Evolutionary conservation across 2,329 filamentous ascomycete species (phyloP).

Genomic region (Aspergillus novoparasiticus): DNA sequence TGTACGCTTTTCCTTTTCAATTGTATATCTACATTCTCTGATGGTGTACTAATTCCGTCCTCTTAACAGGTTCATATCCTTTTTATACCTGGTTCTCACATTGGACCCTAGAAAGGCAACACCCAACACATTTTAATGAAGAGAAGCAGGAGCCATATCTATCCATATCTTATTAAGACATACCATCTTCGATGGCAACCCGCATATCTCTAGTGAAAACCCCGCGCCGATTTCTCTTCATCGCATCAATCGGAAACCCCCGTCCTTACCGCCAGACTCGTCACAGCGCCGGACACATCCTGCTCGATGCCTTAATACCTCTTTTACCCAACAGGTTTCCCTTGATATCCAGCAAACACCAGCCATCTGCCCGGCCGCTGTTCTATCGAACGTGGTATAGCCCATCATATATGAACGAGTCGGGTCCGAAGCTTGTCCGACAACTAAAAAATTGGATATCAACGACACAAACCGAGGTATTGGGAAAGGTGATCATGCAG

Average conservation of each 20-base stretch:
- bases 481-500: slow-evolving; percentile 10
- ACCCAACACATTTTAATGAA: neutral
- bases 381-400: slow-evolving; percentile 63
- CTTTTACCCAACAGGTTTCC: slow-evolving; percentile 51
- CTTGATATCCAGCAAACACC: slow-evolving; percentile 42
- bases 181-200: neutral
- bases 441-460: slow-evolving; percentile 58
- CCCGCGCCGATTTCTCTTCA: slow-evolving; percentile 58
- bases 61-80: neutral
- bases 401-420: slow-evolving; percentile 80
- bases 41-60: too few relatives aligned
- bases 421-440: slow-evolving; percentile 68
- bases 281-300: slow-evolving; percentile 83
- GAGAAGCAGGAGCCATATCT: slow-evolving; percentile 18
- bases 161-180: slow-evolving; percentile 28
- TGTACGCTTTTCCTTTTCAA: too few relatives aligned
- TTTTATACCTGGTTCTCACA: neutral
- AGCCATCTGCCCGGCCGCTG: slow-evolving; percentile 56
- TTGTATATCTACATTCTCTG: too few relatives aligned
- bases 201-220: slow-evolving; percentile 12
- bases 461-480: slow-evolving; percentile 18
- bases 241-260: slow-evolving; percentile 88
- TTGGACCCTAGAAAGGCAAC: neutral
- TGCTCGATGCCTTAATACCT: slow-evolving; percentile 64
- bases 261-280: slow-evolving; percentile 72